These are phyloP conservation scores for Epithele typhae DNA, from an alignment of 768 basidiomycete species.

Conservation along the genomic window DNA sequence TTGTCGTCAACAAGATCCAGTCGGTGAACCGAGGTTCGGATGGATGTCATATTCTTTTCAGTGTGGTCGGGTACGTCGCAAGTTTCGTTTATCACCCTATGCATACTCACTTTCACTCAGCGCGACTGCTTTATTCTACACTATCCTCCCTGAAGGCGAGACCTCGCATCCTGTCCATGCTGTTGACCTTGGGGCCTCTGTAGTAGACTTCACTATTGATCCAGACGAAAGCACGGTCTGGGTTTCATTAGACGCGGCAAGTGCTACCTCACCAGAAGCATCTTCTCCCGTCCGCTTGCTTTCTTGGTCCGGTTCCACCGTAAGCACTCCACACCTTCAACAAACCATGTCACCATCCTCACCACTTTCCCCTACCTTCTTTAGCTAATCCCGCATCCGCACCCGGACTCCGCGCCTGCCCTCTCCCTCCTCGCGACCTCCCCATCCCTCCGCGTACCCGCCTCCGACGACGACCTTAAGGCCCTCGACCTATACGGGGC, in stretches of 20 bases:
- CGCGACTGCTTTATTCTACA: conserved; percentile 62
- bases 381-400: conserved; percentile 13
- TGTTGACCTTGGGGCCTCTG: conserved; percentile 52
- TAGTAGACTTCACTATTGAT: conserved; percentile 51
- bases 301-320: conserved; percentile 35
- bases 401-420: too few relatives aligned
- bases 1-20: conserved; percentile 56
- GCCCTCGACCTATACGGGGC: conserved; percentile 57
- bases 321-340: conserved; percentile 18
- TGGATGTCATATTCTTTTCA: conserved; percentile 53
- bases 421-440: neutral
- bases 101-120: conserved; percentile 31
- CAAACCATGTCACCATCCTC: neutral
- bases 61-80: conserved; percentile 61
- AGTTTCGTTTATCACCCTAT: neutral
- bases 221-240: conserved; percentile 30
- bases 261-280: too few relatives aligned
- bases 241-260: too few relatives aligned
- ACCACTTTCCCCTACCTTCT: conserved; percentile 34
- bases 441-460: too few relatives aligned
- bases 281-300: conserved; percentile 23
- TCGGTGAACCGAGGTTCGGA: conserved; percentile 35
- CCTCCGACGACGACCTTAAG: conserved; percentile 44
- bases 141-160: conserved; percentile 24
- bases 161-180: conserved; percentile 16